A percentile compares a stretch with the other conserved stretches of the same genome.
phyloP scores from a whole-genome alignment of 2,329 filamentous ascomycete genomes.

The Nothophaeocryptopus gaeumannii region DNA sequence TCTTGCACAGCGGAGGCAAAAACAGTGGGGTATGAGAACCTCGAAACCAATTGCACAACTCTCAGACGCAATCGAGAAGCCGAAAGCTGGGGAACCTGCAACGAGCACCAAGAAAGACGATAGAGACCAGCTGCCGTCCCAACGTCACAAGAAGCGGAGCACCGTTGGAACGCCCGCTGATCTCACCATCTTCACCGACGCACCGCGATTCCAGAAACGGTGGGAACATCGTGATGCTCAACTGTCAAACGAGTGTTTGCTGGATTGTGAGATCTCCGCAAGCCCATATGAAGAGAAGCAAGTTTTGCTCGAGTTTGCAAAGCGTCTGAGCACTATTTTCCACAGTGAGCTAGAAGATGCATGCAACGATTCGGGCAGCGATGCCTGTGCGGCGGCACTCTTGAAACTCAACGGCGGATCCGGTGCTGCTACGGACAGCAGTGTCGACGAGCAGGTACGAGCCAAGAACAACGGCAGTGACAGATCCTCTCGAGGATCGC shows the following conservation, averaged over 20 bases:
- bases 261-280: slow-evolving; percentile 23
- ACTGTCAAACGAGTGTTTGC: slow-evolving; percentile 26
- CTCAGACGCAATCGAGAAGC: not conserved
- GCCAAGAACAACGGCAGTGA: too few species aligned
- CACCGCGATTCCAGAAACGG: slow-evolving; percentile 23
- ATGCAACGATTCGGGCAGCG: slow-evolving; percentile 6
- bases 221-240: slow-evolving; percentile 25
- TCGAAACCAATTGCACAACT: slow-evolving; percentile 2
- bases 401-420: slow-evolving; percentile 24
- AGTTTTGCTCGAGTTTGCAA: slow-evolving; percentile 21
- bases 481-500: not conserved
- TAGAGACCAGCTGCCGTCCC: not conserved
- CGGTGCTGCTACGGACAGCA: not conserved
- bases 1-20: slow-evolving; percentile 10
- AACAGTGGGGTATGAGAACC: slow-evolving; percentile 14
- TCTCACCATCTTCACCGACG: slow-evolving; percentile 1
- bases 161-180: slow-evolving; percentile 2
- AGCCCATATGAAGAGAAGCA: slow-evolving; percentile 23
- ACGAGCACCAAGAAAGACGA: not conserved
- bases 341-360: slow-evolving; percentile 21
- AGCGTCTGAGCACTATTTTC: slow-evolving; percentile 30
- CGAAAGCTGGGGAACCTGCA: not conserved
- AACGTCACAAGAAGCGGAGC: slow-evolving; percentile 1
- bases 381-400: slow-evolving; percentile 28
- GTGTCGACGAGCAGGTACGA: not conserved